These are phyloP conservation scores for Podospora didyma DNA, from an alignment of 495 filamentous ascomycete species.

Conservation along the genomic window DNA sequence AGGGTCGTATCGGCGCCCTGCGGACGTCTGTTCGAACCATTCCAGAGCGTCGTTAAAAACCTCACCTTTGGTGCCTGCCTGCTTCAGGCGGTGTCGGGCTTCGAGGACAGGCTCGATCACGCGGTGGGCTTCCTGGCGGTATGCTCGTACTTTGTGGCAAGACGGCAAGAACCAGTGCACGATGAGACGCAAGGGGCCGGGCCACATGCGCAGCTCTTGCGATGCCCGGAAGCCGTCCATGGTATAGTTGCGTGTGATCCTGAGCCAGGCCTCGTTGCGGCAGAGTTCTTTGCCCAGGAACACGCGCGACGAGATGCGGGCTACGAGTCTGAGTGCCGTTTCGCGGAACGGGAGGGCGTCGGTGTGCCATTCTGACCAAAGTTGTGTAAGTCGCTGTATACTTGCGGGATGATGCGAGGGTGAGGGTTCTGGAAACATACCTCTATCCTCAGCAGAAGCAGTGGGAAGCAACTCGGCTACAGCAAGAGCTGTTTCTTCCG, in stretches of 20 bases:
- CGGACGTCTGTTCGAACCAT: constrained; percentile 31
- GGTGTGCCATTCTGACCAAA: constrained; percentile 28
- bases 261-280: constrained; percentile 42
- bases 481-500: constrained; percentile 37
- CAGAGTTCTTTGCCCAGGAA: constrained; percentile 48
- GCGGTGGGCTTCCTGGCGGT: constrained; percentile 17
- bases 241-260: constrained; percentile 37
- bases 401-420: not conserved
- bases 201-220: constrained; percentile 28
- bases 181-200: constrained; percentile 27
- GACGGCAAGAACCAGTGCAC: constrained; percentile 33
- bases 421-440: not conserved
- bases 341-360: constrained; percentile 10
- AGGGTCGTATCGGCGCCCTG: constrained; percentile 24
- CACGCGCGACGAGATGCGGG: constrained; percentile 40
- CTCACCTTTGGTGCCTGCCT: constrained; percentile 10
- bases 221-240: constrained; percentile 25
- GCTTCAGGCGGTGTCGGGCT: constrained; percentile 23
- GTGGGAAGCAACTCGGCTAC: constrained; percentile 29
- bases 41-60: constrained; percentile 31
- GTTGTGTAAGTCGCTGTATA: not conserved
- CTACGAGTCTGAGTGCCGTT: constrained; percentile 29
- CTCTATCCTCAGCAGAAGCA: not conserved
- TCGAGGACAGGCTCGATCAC: constrained; percentile 27
- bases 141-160: constrained; percentile 16